Percentiles rank a stretch among this genome's conserved stretches.
These are phyloP conservation scores for Ceratocystis smalleyi DNA, from an alignment of 2,329 filamentous ascomycete species.

Conservation along the genomic window DNA sequence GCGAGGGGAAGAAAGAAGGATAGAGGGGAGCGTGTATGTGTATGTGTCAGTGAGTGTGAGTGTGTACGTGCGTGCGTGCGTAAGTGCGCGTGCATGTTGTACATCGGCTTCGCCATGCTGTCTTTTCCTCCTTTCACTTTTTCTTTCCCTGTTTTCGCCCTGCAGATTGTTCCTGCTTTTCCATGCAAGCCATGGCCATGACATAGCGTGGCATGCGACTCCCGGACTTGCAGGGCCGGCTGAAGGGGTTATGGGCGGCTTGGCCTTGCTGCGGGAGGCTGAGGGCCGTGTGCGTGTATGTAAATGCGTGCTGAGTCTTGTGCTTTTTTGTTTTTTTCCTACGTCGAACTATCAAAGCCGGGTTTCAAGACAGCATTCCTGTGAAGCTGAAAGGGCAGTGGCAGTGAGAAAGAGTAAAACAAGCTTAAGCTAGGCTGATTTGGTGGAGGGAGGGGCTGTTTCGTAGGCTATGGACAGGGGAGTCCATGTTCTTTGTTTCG, in stretches of 20 bases:
- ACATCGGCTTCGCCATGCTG: constrained; percentile 1
- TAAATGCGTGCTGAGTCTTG: not conserved
- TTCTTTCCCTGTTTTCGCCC: not conserved
- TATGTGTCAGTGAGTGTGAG: not conserved
- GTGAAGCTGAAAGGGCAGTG: not conserved
- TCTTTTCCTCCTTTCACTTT: not conserved
- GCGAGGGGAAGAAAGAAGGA: not conserved
- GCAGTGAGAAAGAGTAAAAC: not conserved
- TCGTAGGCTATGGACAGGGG: not conserved
- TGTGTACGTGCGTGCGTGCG: not conserved
- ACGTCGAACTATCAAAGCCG: not conserved
- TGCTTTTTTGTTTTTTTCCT: not conserved
- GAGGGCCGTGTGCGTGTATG: too few species aligned
- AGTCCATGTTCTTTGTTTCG: not conserved
- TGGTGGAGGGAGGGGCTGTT: not conserved
- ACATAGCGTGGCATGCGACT: not conserved
- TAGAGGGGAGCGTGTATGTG: not conserved
- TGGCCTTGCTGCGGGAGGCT: too few species aligned
- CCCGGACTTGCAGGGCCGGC: not conserved
- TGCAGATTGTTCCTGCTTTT: too few species aligned
- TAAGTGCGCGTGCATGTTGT: not conserved
- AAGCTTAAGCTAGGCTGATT: constrained; percentile 3
- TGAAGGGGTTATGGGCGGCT: too few species aligned
- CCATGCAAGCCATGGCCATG: not conserved
- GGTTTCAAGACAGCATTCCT: not conserved